Evolutionary conservation across 441 rosid species (phyloP), one percentile per base, ranked within the genome.

Genomic region (Populus tomentosa): DNA sequence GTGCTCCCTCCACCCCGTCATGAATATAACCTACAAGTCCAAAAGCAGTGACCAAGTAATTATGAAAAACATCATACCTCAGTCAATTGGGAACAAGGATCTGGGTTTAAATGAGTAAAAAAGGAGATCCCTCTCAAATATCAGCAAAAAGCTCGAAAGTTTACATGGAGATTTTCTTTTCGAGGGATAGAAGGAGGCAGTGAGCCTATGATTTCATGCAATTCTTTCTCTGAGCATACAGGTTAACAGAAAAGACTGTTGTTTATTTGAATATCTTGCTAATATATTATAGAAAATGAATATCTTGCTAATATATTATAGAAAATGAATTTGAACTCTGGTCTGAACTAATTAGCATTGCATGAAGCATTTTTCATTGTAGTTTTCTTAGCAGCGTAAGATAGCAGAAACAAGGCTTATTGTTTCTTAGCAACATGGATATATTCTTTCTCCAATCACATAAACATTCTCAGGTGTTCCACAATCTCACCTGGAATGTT

Each of bases 1-100:
- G 80, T 96, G 99, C 23, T 94, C 98, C 80, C 87, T 92, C 98
- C 99, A 94, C 14, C 99, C 99, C 4, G 99, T 96, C 98, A 96
- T 91, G 86, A 90, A 96, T 28, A 94, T 94, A 76, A 96, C 98
- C 98, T 96, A 78, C 65, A 72, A 62, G 66, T 0, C 11, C 7
- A 72, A 16, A 1, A 21, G 16, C 53, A 21, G 28, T 20, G 18
- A 70, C 32, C 36, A 10, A 64, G 26, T 18, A 72, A 9, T 24
- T 2, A n/a, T 70, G 64, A 10, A 2, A 68, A 14, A 20, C n/a
- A 5, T 13, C 63, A 70, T 30, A 28, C 30, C 18, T 32, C 38
- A 69, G 16, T 3, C 14, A 33, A 61, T 38, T 20, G 35, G 32
- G 36, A 64, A 11, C 11, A 36, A 30, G 7, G 35, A 13, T 36